phyloP scores from a whole-genome alignment of 441 rosid species.

The Euphorbia schlechtendalii region DNA sequence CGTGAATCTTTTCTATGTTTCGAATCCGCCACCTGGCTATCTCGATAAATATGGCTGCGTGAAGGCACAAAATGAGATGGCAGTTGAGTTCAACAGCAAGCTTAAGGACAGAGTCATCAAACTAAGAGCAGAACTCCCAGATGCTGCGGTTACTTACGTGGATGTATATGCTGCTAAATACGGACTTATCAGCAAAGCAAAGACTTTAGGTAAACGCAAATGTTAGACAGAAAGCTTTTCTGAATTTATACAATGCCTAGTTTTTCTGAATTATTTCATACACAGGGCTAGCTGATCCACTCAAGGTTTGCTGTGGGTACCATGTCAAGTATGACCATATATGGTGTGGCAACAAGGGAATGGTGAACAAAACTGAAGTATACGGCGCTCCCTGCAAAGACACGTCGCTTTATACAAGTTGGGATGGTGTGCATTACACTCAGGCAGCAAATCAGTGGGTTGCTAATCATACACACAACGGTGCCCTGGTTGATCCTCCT shows the following conservation, averaged over 20 bases:
- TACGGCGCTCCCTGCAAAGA: conserved; percentile 56
- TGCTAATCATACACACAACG: conserved; percentile 52
- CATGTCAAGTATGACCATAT: conserved; percentile 64
- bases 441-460: conserved; percentile 76
- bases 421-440: conserved; percentile 90
- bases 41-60: conserved; percentile 43
- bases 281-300: conserved; percentile 64
- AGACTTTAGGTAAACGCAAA: conserved; percentile 28
- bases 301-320: conserved; percentile 84
- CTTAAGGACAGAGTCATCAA: conserved; percentile 30
- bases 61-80: conserved; percentile 40
- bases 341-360: conserved; percentile 74
- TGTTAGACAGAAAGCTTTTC: no score
- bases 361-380: conserved; percentile 43
- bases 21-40: conserved; percentile 42
- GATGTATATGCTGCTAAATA: conserved; percentile 43
- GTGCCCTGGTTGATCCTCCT: conserved; percentile 61
- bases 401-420: conserved; percentile 52
- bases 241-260: no score
- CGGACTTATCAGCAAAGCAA: conserved; percentile 31
- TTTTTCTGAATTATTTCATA: no score
- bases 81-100: conserved; percentile 34
- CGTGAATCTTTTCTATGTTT: conserved; percentile 45
- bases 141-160: conserved; percentile 38
- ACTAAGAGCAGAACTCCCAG: conserved; percentile 35